phyloP scores from a whole-genome alignment of 768 basidiomycete species.

The Leccinum variicolor region DNA sequence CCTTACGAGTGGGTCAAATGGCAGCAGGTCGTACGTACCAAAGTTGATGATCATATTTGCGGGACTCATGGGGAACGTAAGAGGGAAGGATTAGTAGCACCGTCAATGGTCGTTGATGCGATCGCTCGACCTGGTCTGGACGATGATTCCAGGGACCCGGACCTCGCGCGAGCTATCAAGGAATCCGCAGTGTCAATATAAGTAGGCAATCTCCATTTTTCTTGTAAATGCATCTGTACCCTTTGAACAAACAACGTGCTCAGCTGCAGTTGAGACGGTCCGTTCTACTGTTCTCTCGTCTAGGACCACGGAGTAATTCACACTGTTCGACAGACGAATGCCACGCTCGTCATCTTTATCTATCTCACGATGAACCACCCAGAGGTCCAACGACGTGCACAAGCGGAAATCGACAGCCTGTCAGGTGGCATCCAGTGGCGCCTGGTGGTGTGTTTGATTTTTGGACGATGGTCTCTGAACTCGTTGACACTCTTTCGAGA shows the following conservation, averaged over 20 bases:
- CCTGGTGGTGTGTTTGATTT: neutral
- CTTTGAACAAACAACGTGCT: neutral
- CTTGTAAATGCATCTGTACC: neutral
- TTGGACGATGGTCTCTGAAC: neutral
- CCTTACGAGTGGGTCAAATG: too few species aligned
- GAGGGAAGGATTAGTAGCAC: neutral
- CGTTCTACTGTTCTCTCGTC: neutral
- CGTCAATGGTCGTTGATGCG: neutral
- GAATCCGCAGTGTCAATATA: constrained; percentile 9
- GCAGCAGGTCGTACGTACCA: too few species aligned
- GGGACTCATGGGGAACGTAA: too few species aligned
- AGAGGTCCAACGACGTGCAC: neutral
- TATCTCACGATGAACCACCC: neutral
- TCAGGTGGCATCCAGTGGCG: neutral
- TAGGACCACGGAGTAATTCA: neutral
- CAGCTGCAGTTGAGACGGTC: neutral
- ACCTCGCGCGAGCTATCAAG: neutral
- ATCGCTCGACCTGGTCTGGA: too few species aligned
- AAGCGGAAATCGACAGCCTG: neutral
- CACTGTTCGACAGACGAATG: neutral
- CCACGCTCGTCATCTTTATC: neutral
- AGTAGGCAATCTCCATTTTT: constrained; percentile 10
- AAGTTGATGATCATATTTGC: too few species aligned
- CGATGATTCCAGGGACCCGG: neutral
- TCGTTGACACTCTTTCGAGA: neutral